Base-by-base conservation (phyloP, 352 stramenopile species). In the Pythium phragmiticola region DNA sequence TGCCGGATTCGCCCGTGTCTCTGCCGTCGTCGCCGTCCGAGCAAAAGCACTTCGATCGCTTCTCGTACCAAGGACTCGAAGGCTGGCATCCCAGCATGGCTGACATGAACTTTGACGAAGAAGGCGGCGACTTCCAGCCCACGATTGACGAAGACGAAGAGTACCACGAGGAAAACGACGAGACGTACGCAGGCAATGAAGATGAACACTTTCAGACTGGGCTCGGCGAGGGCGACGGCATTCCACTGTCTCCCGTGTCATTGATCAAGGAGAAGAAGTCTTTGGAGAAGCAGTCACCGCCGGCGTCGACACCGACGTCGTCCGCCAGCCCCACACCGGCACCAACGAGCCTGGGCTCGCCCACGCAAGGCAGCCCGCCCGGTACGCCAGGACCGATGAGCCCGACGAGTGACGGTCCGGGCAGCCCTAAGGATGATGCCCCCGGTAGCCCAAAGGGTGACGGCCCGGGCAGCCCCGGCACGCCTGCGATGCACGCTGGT, bases 11-110 rank as follows among this genome's bases (percentile, higher is more conserved):
- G 41, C 80, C 80, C 0, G 80, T 89, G 30, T 84, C 78, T 33
- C 52, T 89, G 52, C 80, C 80, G 45, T 87, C 73, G 19, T 89
- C 80, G 12, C 80, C 80, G 23, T 86, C 74, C 8, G 78, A 87
- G 57, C 68, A 84, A 65, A 86, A 83, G 68, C 80, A 89, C 66
- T 89, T 89, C 61, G 80, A 89, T 53, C 78, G 80, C 46, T 89
- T 89, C 61, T 89, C 80, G 59, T 89, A 89, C 65, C 75, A 82
- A 45, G 80, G 80, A 39, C 66, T 85, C 30, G 78, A 80, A 21
- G 77, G 74, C 50, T 88, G 78, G 78, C 74, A 85, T 30, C 78
- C 78, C 4, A 78, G 74, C 54, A 88, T 88, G 78, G 76, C 76
- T 5, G 70, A 84, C 65, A 88, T 88, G 76, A 62, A 77, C 11